phyloP scores from a whole-genome alignment of 2,329 filamentous ascomycete genomes.

The Exutisphaerella laricina region DNA sequence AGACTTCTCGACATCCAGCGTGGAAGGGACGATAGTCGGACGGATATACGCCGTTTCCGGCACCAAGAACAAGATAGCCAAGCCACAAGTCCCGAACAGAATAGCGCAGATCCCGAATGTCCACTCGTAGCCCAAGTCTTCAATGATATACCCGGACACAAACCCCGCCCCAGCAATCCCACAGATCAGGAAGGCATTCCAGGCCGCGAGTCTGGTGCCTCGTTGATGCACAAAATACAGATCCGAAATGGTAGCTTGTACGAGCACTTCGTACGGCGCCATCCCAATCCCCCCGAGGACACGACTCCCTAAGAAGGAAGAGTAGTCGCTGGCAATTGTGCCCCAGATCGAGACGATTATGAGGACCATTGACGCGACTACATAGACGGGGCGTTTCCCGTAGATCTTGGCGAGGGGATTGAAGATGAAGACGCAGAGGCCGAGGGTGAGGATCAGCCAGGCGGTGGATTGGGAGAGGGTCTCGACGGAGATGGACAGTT shows the following conservation, averaged over 20 bases:
- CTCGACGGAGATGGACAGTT: constrained; percentile 42
- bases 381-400: constrained; percentile 48
- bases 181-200: constrained; percentile 38
- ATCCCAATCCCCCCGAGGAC: constrained; percentile 47
- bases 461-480: constrained; percentile 44
- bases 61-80: constrained; percentile 30
- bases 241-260: constrained; percentile 46
- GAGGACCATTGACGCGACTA: constrained; percentile 45
- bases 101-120: constrained; percentile 39
- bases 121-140: constrained; percentile 38
- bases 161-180: constrained; percentile 37
- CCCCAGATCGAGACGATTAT: constrained; percentile 46
- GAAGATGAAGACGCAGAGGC: constrained; percentile 45
- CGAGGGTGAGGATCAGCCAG: constrained; percentile 47
- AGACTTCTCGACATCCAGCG: constrained; percentile 21
- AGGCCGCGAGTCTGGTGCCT: constrained; percentile 36
- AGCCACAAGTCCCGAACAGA: constrained; percentile 30
- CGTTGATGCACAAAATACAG: constrained; percentile 42
- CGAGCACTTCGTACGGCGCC: constrained; percentile 48
- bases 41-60: constrained; percentile 30
- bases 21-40: no score
- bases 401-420: constrained; percentile 48
- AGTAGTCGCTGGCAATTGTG: constrained; percentile 40
- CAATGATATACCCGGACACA: constrained; percentile 38
- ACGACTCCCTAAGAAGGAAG: constrained; percentile 44